Base-by-base conservation (phyloP, 139 green algal species). In the Zygnema circumcarinatum region DNA sequence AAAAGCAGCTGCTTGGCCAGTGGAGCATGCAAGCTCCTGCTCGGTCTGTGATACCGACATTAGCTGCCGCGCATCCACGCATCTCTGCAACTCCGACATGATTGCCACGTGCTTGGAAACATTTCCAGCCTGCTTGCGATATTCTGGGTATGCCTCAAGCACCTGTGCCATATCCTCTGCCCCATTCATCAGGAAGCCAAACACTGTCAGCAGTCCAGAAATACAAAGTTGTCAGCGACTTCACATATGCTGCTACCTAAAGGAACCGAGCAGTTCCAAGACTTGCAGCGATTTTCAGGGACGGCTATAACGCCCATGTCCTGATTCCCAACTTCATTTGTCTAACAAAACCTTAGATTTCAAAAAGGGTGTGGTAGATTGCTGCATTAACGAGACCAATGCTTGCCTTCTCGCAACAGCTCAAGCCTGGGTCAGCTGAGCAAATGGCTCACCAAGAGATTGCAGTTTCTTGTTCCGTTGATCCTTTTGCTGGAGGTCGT, bases 1-100 rank as follows among this genome's bases (percentile, higher is more conserved):
- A 93, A 81, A 84, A 91, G 56, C 62, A 36, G 67, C 68, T 20
- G 69, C 91, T 84, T 40, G 95, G 41, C 36, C 92, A 82, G 36
- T 94, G 90, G 33, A 91, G 91, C 94, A 98, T 41, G 92, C 94
- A 42, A 99, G 81, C 2, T 99, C 96, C 89, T 99, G 96, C 91
- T 99, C 96, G 36, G 95, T 81, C 90, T 95, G 92, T 31, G 92
- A 94, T n/a, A 92, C 87, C 53, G 90, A 67, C 85, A 94, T 90
- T 25, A 93, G 81, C 29, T 88, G 52, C 0, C 90, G 67, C 16
- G 82, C 2, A 2, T 89, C 78, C 56, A 93, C 84, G 2, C 87
- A 52, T n/a, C 62, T 40, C 22, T 53, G 82, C 31, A 93, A 22
- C 83, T 92, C 82, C 25, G 47, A 67, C 81, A 93, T 87, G 7